phyloP scores from a whole-genome alignment of 2,329 filamentous ascomycete genomes.

The Xylaria sp. region DNA sequence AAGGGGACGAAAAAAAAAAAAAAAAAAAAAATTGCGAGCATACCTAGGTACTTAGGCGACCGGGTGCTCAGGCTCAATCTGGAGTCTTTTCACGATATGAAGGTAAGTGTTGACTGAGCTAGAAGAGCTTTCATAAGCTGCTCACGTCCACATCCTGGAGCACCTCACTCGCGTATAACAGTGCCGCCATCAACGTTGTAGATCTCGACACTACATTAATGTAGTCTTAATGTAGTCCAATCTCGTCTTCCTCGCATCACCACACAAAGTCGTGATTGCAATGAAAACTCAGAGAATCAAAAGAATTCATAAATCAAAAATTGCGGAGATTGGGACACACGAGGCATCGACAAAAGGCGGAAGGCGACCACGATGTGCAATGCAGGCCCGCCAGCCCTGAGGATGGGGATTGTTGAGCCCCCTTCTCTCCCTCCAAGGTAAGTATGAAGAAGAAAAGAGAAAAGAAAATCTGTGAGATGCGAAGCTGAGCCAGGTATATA shows the following conservation, averaged over 20 bases:
- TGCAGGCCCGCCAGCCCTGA: constrained; percentile 33
- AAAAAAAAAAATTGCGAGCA: no score
- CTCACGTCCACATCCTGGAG: no score
- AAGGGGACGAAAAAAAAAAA: no score
- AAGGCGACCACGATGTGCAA: constrained; percentile 37
- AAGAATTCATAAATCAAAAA: constrained; percentile 32
- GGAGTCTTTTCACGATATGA: no score
- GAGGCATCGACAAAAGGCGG: constrained; percentile 34
- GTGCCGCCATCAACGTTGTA: background rate
- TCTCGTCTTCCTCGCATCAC: constrained; percentile 30
- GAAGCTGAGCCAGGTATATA: constrained; percentile 11
- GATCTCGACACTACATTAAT: no score
- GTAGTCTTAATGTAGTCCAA: no score
- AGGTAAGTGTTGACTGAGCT: no score
- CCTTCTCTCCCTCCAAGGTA: constrained; percentile 36
- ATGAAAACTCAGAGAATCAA: constrained; percentile 25
- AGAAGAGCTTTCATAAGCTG: no score
- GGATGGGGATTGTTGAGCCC: constrained; percentile 32
- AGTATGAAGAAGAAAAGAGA: constrained; percentile 32
- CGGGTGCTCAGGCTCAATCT: no score
- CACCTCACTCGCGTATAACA: no score
- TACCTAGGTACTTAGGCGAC: no score
- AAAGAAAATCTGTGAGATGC: background rate
- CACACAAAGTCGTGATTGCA: constrained; percentile 24
- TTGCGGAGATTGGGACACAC: constrained; percentile 35